These are phyloP conservation scores for Nidula niveotomentosa DNA, from an alignment of 1,284 basidiomycete genomes.

Conservation along the genomic window DNA sequence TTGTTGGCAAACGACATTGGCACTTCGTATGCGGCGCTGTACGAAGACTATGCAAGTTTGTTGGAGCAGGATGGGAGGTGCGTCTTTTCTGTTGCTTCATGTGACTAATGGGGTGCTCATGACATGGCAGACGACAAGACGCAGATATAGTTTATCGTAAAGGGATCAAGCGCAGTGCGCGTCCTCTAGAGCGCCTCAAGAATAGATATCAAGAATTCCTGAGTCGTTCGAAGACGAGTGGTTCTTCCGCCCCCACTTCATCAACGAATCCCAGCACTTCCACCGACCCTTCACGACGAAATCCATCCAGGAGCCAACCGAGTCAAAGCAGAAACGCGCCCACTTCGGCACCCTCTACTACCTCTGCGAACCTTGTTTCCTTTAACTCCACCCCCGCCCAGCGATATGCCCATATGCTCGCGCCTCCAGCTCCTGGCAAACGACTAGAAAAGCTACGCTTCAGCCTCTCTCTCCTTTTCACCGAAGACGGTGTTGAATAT, in stretches of 20 bases:
- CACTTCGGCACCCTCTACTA: conserved; percentile 24
- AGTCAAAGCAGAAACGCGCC: conserved; percentile 8
- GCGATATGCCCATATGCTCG: conserved; percentile 68
- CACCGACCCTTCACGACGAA: too few species aligned
- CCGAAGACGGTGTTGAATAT: conserved; percentile 67
- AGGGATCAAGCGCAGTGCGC: conserved; percentile 81
- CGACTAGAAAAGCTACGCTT: conserved; percentile 70
- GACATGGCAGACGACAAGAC: conserved; percentile 55
- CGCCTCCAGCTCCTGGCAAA: conserved; percentile 63
- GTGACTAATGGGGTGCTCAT: too few species aligned
- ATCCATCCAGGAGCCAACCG: neutral
- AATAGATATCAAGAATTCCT: conserved; percentile 84
- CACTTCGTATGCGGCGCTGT: conserved; percentile 73
- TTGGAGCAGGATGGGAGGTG: conserved; percentile 76
- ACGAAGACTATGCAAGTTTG: conserved; percentile 83
- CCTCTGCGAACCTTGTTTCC: conserved; percentile 13
- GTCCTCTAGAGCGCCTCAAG: conserved; percentile 86
- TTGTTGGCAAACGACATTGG: conserved; percentile 82
- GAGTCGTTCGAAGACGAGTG: conserved; percentile 29
- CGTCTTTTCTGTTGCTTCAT: conserved; percentile 26
- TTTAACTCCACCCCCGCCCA: conserved; percentile 36
- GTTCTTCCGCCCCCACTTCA: conserved; percentile 9
- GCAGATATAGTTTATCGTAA: conserved; percentile 85
- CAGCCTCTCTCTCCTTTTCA: conserved; percentile 66
- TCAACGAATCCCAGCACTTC: neutral